A percentile compares a stretch with the other conserved stretches of the same genome.
Evolutionary conservation across 768 basidiomycete species (phyloP).

Genomic region (Lentinula guzmanii): DNA sequence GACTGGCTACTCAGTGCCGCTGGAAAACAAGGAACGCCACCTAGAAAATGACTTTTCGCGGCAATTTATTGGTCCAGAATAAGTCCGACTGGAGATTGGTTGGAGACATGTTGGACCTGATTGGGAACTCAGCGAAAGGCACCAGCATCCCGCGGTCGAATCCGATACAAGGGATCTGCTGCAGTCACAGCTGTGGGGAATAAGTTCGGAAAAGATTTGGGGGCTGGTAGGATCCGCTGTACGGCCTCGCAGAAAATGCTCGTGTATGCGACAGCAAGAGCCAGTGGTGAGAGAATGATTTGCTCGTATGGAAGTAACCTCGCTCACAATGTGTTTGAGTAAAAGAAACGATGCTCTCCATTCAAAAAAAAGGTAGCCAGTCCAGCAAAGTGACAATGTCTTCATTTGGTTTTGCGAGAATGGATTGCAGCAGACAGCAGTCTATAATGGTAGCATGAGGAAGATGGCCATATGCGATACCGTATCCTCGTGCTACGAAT

Average conservation of each 20-base stretch:
- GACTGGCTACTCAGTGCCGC: not conserved
- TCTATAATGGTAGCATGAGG: not conserved
- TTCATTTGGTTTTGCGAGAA: not conserved
- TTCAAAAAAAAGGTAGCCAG: not conserved
- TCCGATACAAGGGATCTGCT: not conserved
- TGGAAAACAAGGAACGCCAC: not conserved
- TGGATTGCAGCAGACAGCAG: not conserved
- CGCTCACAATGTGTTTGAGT: not conserved
- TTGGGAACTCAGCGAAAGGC: not conserved
- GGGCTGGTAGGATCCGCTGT: not conserved
- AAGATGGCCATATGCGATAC: not conserved
- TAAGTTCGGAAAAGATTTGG: slow-evolving; percentile 2
- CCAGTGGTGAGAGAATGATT: not conserved
- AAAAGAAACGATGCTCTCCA: not conserved
- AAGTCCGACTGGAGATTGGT: slow-evolving; percentile 1
- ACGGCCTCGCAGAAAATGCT: not conserved
- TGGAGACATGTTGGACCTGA: not conserved
- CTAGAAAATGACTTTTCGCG: not conserved
- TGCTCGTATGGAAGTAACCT: not conserved
- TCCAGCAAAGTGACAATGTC: not conserved
- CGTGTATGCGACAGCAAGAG: not conserved
- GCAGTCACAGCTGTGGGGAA: not conserved
- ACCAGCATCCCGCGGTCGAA: not conserved
- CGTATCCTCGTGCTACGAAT: slow-evolving; percentile 3
- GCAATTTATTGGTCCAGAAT: slow-evolving; percentile 2